Base-by-base conservation (phyloP, 2,329 filamentous ascomycete species). In the Huntiella decipiens region DNA sequence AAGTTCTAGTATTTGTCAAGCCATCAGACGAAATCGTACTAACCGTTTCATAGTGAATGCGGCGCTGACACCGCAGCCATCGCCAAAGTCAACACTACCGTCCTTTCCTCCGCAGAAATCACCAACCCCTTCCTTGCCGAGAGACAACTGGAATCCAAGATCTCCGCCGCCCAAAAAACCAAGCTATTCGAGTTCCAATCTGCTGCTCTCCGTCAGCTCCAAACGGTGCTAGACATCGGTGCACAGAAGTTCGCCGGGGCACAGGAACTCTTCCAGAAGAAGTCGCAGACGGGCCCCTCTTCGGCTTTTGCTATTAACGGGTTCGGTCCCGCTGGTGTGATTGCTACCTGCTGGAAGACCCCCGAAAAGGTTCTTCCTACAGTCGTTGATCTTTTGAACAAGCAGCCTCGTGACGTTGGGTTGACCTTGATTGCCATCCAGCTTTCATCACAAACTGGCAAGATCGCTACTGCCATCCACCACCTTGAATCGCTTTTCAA, bases 351-450 rank as follows among this genome's bases (percentile, higher is more conserved):
- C 5, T 48, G 47, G 44, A 34, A 31, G 6, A 19, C 28, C 10
- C 38, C 41, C 8, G 45, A 46, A 13, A 45, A 50, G 32, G 7
- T 46, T 4, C 41, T 51, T 19, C 43, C 46, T 34, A 43, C 41
- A 34, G 44, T 45, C 12, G 38, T 34, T 17, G 44, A 36, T 17
- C 42, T 52, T 12, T 43, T 51, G 2, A 33, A 33, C 13, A 33
- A 44, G 12, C 41, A 45, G 22, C 47, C 51, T 13, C 28, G 19
- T n/a, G 49, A 95, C 56, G 66, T 94, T 16, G 88, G 87, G 1
- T 67, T 95, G 3, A 64, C 83, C 17, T 66, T 95, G 35, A 86
- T 83, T 7, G 72, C 85, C 47, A 70, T 88, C 7, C 86, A 95
- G 58, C 71, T 94, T 38, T 86, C 92, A 56, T 66, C 91, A 12